Evolutionary conservation across 140 eudicot genomes (phyloP), one percentile per base, ranked within the genome.

Genomic region (Ambrosia hybrid): DNA sequence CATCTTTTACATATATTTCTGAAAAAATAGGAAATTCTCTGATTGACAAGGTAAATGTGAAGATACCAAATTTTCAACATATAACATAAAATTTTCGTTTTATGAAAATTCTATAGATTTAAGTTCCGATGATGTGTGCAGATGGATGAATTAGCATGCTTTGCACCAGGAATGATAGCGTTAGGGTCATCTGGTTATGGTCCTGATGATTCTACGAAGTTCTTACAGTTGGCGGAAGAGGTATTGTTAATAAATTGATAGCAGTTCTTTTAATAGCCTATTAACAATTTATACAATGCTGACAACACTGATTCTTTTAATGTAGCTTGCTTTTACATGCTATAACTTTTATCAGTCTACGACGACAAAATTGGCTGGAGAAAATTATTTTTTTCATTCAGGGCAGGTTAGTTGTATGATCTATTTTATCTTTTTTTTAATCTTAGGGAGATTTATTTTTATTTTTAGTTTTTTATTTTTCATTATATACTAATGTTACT

Each of bases 101-200:
- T 13, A 5, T 2, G 4, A 36, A 61, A 61, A 12, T 21, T 3
- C 30, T 76, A 11, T 10, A n/a, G 45, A 63, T 76, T 17, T 0
- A 61, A 56, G n/a, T 75, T 57, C 26, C 43, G 64, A 8, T 33
- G 66, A 58, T 57, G 38, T 56, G 52, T 83, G 80, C 89, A 94
- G 99, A 94, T 94, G 99, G 99, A 94, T 83, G 99, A 94, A 77
- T 79, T 94, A 62, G 99, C 99, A 17, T 94, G 99, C 80, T 94
- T 94, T 84, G 99, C 96, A 62, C 99, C 99, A 55, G 99, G 99
- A 73, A 94, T 94, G 99, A 48, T 94, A 78, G 99, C 99, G 9
- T 72, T 94, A 70, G 99, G 99, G 52, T 84, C 99, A 73, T 70
- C 91, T 73, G 99, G 92, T 68, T 90, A 90, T 83, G 88, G 77